Percentiles rank a stretch among this genome's conserved stretches.
phyloP scores from a whole-genome alignment of 1,284 basidiomycete genomes.

The Cystobasidiaceae sp. region DNA sequence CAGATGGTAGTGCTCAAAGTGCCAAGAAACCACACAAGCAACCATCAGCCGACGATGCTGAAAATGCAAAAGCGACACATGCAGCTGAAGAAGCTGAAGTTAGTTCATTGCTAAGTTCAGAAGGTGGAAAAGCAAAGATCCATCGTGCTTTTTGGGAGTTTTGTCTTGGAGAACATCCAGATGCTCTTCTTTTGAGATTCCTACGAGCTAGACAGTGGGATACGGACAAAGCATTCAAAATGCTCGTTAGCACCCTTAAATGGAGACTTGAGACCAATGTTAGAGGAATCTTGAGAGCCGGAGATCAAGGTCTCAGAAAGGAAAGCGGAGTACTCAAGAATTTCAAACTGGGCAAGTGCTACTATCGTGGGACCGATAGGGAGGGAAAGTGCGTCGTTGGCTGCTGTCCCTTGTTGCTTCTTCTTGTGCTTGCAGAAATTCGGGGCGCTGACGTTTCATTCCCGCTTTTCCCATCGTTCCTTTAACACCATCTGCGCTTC shows the following conservation, averaged over 20 bases:
- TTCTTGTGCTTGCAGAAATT: no score
- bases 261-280: constrained; percentile 47
- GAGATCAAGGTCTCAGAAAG: constrained; percentile 46
- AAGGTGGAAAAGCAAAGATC: constrained; percentile 6
- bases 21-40: not conserved
- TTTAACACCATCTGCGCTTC: no score
- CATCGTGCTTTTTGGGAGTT: constrained; percentile 25
- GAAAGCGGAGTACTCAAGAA: constrained; percentile 47
- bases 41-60: constrained; percentile 11
- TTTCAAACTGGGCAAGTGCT: constrained; percentile 46
- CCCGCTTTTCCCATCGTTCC: no score
- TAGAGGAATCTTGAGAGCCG: constrained; percentile 43
- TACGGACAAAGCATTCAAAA: constrained; percentile 45
- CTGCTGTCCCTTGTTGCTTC: no score
- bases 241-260: constrained; percentile 44
- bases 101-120: not conserved
- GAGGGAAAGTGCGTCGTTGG: constrained; percentile 44
- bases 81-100: not conserved
- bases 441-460: no score
- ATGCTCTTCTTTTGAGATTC: constrained; percentile 45
- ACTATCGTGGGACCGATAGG: constrained; percentile 32
- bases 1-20: not conserved
- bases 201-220: constrained; percentile 47
- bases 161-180: constrained; percentile 40
- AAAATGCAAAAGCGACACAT: constrained; percentile 4